Evolutionary conservation across 352 stramenopile genomes (phyloP), one percentile per base, ranked within the genome.

Genomic region (Globisporangium takayamanum): DNA sequence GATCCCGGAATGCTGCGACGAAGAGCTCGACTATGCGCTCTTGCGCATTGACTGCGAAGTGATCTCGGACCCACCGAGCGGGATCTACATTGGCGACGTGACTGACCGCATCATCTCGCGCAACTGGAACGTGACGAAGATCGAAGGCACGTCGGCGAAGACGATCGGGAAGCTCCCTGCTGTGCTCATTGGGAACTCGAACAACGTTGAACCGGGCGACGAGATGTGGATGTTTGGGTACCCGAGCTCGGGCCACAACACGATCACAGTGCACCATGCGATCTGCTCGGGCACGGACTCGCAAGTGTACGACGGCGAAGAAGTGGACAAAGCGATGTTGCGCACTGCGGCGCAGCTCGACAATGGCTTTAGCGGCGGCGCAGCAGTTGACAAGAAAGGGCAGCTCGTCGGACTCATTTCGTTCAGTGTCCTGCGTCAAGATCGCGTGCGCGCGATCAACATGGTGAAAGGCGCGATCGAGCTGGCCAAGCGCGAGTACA

Each of bases 211-310:
- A 57, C 85, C 85, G 15, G 85, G 85, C 26, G 85, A 94, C 59
- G 85, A 94, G 57, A 92, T 94, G 83, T 94, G 85, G 85, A 94
- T 94, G 85, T 94, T 94, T 72, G 85, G 85, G 11, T 94, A 94
- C 54, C 85, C 85, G 20, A 94, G 85, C 65, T 92, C 80, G 48
- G 85, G 85, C 20, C 85, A 94, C 72, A 94, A 94, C 63, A 94
- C 85, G 25, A 94, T 94, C 68, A 94, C 85, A 2, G 85, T 94
- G 56, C 85, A 94, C 63, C 83, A 92, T 57, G 85, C 85, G n/a
- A 94, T 94, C 58, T 94, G 85, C 63, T 94, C 85, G 3, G 85
- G 85, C 50, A 94, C 85, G 28, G 85, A 94, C 62, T 92, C 82
- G 55, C 85, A 94, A 68, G 68, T 92, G 33, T 94, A 92, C 61